phyloP scores from a whole-genome alignment of 176 grass and related monocot genomes.

The Aegilops tauschii region DNA sequence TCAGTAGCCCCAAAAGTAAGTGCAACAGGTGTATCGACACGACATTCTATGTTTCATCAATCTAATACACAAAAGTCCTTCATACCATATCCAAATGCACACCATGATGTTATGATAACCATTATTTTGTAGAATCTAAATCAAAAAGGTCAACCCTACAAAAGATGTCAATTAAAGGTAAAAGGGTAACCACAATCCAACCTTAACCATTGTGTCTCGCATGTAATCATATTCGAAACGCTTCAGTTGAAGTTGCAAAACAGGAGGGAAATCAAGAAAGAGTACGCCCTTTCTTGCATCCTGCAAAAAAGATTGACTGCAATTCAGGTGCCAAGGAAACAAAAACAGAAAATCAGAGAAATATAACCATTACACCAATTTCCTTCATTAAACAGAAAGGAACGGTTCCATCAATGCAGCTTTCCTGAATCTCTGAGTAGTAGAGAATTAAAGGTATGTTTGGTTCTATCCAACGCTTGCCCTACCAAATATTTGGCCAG shows the following conservation, averaged over 20 bases:
- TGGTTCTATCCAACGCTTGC: not conserved
- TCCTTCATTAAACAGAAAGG: slow-evolving; percentile 6
- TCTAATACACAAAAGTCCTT: not conserved
- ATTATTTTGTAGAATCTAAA: not conserved
- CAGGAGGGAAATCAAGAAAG: slow-evolving; percentile 96
- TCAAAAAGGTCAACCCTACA: not conserved
- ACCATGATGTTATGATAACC: slow-evolving; percentile 4
- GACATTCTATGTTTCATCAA: not conserved
- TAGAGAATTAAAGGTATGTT: not conserved
- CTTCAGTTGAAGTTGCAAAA: slow-evolving; percentile 97
- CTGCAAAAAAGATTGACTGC: slow-evolving; percentile 45
- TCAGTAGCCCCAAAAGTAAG: slow-evolving; percentile 3
- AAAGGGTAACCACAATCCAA: slow-evolving; percentile 27
- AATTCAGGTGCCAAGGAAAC: slow-evolving; percentile 19
- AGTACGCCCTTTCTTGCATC: slow-evolving; percentile 97
- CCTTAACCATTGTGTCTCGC: slow-evolving; percentile 98
- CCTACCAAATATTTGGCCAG: not conserved
- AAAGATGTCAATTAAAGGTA: slow-evolving; percentile 4
- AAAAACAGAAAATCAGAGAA: slow-evolving; percentile 21
- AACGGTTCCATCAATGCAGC: not conserved
- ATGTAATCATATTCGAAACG: slow-evolving; percentile 99
- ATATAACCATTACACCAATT: slow-evolving; percentile 9
- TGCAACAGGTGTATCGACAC: not conserved
- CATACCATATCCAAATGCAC: slow-evolving; percentile 11
- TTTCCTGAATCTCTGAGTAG: not conserved